Evolutionary conservation across 306 rosid species (phyloP), one percentile per base, ranked within the genome.

Genomic region (Vigna unguiculata): DNA sequence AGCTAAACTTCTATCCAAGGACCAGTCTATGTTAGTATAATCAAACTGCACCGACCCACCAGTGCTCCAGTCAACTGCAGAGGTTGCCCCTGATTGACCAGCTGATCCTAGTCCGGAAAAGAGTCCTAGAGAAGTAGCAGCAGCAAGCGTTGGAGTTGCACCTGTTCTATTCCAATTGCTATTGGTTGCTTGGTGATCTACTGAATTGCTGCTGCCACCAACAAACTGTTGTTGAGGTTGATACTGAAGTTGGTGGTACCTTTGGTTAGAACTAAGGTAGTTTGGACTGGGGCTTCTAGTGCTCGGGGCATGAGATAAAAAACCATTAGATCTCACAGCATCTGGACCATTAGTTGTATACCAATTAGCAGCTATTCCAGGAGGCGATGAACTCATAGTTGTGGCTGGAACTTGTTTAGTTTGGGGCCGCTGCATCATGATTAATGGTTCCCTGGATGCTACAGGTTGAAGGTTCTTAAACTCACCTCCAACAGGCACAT

Each of bases 51-150:
- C 79, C 6, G 93, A 86, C 66, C 91, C 88, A 12, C 93, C 96
- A 5, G 91, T 91, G 77, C 81, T 96, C 99, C 99, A 96, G 84
- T 92, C 99, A 32, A 90, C 91, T 0, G 90, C 91, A 77, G 96
- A 91, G 28, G 96, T 79, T 38, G 90, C 85, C 76, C 98, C 97
- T 8, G 99, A 88, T 30, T 95, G 81, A 20, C 87, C 88, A 14
- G 91, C 85, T 15, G 96, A 91, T 19, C 98, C 95, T 77, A 85
- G 41, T 63, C 93, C 93, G 2, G 99, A 91, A 87, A 92, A 96
- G n/a, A 96, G 93, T 36, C 99, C 99, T 0, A 96, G 91, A 43
- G 98, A 96, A 36, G 98, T 83, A 40, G 99, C 97, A 19, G 96
- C 90, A 68, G 97, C 92, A 58, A 96, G 83, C 3, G 88, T 60